A percentile compares a stretch with the other conserved stretches of the same genome.
Evolutionary conservation across 768 basidiomycete genomes (phyloP).

Genomic region (Termitomyces sp.): DNA sequence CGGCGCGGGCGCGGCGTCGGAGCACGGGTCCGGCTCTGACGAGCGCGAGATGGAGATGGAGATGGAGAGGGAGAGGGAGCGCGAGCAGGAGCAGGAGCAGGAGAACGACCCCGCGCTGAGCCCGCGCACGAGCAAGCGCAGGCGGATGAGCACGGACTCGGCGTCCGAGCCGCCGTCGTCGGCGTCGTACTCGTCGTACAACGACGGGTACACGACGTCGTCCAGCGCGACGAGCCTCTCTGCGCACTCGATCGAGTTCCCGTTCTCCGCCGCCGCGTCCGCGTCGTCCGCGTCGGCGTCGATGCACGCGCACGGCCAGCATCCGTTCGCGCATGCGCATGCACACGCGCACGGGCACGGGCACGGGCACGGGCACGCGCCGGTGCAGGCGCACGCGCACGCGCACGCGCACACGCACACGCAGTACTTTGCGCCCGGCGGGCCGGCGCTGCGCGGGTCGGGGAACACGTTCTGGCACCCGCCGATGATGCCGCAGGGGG

Average conservation of each 20-base stretch:
- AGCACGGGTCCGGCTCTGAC: neutral
- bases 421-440: conserved; percentile 8
- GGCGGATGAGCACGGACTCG: conserved; percentile 64
- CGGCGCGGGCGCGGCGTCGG: neutral
- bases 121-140: conserved; percentile 56
- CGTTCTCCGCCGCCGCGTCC: conserved; percentile 36
- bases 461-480: conserved; percentile 76
- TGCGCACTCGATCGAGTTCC: conserved; percentile 62
- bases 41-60: too few relatives aligned
- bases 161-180: conserved; percentile 52
- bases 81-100: neutral
- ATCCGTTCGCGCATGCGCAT: too few relatives aligned
- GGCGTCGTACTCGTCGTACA: conserved; percentile 59
- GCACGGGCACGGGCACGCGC: neutral
- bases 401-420: neutral
- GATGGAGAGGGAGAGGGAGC: too few relatives aligned
- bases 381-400: neutral
- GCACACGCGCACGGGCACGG: neutral
- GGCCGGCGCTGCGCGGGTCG: conserved; percentile 49
- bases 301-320: too few relatives aligned
- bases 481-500: conserved; percentile 56
- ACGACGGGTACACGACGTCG: conserved; percentile 51
- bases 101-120: conserved; percentile 26
- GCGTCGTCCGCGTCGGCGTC: too few relatives aligned
- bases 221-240: conserved; percentile 41